Conservation (phyloP, 805 yeast genomes). For the Pichia rugopelliculosa region DNA sequence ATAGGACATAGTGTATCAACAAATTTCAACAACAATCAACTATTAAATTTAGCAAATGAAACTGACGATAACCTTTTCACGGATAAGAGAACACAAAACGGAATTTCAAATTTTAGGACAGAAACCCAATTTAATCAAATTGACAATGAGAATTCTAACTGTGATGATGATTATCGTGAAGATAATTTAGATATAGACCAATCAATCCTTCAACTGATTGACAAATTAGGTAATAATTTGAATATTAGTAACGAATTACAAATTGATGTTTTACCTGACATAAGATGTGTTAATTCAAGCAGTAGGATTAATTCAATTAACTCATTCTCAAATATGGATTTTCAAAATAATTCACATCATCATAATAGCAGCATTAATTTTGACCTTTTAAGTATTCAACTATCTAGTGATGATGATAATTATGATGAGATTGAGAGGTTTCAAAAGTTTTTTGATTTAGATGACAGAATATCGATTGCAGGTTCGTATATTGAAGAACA, state of each 20-base stretch:
- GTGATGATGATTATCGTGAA: neutral
- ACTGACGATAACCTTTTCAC: too few relatives aligned
- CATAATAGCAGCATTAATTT: neutral
- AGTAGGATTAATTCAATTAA: neutral
- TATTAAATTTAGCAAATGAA: neutral
- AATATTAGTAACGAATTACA: slow-evolving; percentile 4
- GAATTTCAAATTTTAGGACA: neutral
- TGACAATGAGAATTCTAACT: neutral
- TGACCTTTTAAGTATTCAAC: slow-evolving; percentile 5
- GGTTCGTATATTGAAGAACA: neutral
- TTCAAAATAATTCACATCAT: neutral
- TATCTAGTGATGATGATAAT: slow-evolving; percentile 9
- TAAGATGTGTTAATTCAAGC: neutral
- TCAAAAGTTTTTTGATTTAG: slow-evolving; percentile 4
- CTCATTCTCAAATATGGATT: neutral
- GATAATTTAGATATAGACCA: slow-evolving; percentile 2
- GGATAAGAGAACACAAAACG: neutral
- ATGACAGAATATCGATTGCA: neutral
- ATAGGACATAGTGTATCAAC: neutral
- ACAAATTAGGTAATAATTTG: slow-evolving; percentile 2
- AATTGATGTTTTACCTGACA: neutral
- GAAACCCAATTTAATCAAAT: neutral
- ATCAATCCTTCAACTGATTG: slow-evolving; percentile 5
- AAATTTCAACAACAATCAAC: neutral
- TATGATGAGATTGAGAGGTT: slow-evolving; percentile 4